Conservation (phyloP, 139 green algal species). For the Limnomonas spitsbergensis region DNA sequence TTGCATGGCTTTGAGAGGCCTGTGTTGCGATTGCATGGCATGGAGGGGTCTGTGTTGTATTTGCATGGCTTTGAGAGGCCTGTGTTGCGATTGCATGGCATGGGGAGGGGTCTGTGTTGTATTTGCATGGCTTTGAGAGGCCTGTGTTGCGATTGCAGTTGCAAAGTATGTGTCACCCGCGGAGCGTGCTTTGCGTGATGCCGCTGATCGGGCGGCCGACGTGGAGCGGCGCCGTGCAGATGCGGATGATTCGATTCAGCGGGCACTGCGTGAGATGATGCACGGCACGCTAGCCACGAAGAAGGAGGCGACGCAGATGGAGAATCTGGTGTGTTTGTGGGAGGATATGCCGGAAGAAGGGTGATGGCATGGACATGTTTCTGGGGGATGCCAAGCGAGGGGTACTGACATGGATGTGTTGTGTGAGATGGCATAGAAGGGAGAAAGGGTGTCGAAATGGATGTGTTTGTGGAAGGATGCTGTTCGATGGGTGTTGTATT, state of each 20-base stretch:
- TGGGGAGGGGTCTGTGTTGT: too few species aligned
- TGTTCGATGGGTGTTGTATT: too few species aligned
- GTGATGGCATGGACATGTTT: neutral
- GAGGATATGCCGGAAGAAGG: neutral
- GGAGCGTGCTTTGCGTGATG: slow-evolving; percentile 12
- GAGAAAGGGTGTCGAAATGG: too few species aligned
- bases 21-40: too few species aligned
- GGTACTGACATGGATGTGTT: too few species aligned
- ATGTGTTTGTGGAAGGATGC: too few species aligned
- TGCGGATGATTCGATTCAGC: slow-evolving; percentile 32
- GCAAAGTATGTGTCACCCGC: slow-evolving; percentile 30
- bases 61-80: too few species aligned
- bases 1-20: too few species aligned
- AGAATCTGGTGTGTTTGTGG: neutral
- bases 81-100: too few species aligned
- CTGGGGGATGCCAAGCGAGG: neutral
- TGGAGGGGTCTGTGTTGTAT: too few species aligned
- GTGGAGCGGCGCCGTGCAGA: slow-evolving; percentile 21
- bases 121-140: too few species aligned
- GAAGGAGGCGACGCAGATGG: neutral
- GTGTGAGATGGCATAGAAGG: too few species aligned
- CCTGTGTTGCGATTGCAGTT: neutral
- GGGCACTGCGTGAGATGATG: slow-evolving; percentile 42
- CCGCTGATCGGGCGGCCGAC: neutral
- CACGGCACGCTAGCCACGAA: slow-evolving; percentile 15